A percentile compares a stretch with the other conserved stretches of the same genome.
Evolutionary conservation across 257 asterid genomes (phyloP).

Genomic region (Mitragyna speciosa): DNA sequence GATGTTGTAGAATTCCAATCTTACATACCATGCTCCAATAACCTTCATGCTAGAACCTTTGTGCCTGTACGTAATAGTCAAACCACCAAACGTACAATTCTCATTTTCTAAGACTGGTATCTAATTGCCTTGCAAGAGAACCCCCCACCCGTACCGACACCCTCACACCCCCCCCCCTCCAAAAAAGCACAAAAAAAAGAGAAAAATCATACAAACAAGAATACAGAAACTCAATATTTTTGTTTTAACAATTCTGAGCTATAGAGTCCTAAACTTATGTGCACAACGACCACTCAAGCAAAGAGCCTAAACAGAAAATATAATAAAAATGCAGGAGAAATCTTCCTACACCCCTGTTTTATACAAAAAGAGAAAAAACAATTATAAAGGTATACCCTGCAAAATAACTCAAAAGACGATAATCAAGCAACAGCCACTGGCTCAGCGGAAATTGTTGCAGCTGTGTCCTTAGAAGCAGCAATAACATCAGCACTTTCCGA

Average conservation of each 20-base stretch:
- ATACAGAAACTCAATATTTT: not conserved
- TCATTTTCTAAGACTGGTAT: not conserved
- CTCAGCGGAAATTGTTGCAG: conserved; percentile 24
- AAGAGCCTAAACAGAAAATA: not conserved
- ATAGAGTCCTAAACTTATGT: not conserved
- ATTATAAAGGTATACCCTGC: not conserved
- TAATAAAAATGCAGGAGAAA: conserved; percentile 2
- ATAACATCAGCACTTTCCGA: conserved; percentile 18
- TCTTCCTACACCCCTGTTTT: not conserved
- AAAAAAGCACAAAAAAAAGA: not conserved
- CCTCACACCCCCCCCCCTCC: no score
- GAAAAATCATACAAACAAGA: not conserved
- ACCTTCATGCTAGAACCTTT: no score
- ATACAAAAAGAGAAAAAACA: conserved; percentile 4
- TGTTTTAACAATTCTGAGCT: not conserved
- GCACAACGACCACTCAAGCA: not conserved
- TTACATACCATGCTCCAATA: no score
- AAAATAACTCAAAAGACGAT: not conserved
- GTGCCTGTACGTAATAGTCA: not conserved
- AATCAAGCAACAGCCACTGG: conserved; percentile 56
- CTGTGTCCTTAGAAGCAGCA: conserved; percentile 27
- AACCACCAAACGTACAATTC: not conserved
- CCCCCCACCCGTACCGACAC: no score
- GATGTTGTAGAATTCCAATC: no score
- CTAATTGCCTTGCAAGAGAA: not conserved